Evolutionary conservation across 352 stramenopile species (phyloP).

Genomic region (Phytophthora cryptogea): DNA sequence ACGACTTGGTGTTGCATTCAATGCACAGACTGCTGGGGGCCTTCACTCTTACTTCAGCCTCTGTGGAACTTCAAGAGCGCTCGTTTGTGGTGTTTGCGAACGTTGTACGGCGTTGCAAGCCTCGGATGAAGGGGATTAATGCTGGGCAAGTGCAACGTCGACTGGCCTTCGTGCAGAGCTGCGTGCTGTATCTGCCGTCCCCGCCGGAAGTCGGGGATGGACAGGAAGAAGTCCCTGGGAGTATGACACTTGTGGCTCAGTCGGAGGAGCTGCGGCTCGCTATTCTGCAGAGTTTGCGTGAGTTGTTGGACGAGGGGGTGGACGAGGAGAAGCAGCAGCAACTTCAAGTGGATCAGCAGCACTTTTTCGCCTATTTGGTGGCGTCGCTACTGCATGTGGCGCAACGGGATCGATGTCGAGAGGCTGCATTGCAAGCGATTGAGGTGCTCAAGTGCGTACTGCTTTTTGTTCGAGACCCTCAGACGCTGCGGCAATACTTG

Average conservation of each 20-base stretch:
- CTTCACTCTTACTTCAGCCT: slow-evolving; percentile 25
- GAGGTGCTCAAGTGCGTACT: slow-evolving; percentile 46
- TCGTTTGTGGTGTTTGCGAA: slow-evolving; percentile 30
- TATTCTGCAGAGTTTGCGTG: slow-evolving; percentile 48
- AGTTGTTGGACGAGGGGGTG: slow-evolving; percentile 34
- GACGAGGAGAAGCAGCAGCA: slow-evolving; percentile 15
- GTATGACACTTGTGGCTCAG: slow-evolving; percentile 28
- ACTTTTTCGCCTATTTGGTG: slow-evolving; percentile 79
- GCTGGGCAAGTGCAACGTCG: slow-evolving; percentile 18
- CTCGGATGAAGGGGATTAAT: slow-evolving; percentile 26
- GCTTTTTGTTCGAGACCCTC: slow-evolving; percentile 42
- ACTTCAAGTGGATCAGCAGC: slow-evolving; percentile 40
- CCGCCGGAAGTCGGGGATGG: slow-evolving; percentile 31
- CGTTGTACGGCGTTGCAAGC: slow-evolving; percentile 40
- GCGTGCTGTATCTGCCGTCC: slow-evolving; percentile 58
- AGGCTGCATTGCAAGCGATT: slow-evolving; percentile 43
- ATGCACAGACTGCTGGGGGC: slow-evolving; percentile 59
- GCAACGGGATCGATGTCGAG: slow-evolving; percentile 51
- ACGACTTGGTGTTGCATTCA: slow-evolving; percentile 71
- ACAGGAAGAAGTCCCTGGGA: slow-evolving; percentile 20
- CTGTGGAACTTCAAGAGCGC: slow-evolving; percentile 27
- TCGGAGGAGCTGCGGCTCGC: slow-evolving; percentile 66
- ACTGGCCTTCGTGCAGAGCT: slow-evolving; percentile 59
- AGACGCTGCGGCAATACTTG: slow-evolving; percentile 66
- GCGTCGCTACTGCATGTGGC: slow-evolving; percentile 64